Evolutionary conservation across 2,329 filamentous ascomycete genomes (phyloP).

Genomic region (Canariomyces notabilis): DNA sequence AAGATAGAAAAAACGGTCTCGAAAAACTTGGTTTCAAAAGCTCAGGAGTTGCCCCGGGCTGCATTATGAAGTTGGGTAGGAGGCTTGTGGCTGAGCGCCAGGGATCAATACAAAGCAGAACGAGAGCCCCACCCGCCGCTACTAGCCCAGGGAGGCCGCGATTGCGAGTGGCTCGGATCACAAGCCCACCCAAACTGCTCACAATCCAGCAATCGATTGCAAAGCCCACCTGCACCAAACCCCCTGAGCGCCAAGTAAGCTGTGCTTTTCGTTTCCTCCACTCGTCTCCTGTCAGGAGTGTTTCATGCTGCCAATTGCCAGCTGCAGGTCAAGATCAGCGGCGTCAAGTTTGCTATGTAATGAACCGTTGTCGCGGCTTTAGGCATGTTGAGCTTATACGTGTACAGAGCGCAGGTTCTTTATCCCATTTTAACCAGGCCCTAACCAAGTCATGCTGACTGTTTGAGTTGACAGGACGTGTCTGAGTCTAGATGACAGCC

Average conservation of each 20-base stretch:
- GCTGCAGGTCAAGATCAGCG: neutral
- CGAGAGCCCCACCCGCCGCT: constrained; percentile 14
- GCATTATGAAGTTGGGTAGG: constrained; percentile 21
- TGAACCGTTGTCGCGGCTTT: neutral
- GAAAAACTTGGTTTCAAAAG: constrained; percentile 24
- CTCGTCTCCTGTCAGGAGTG: constrained; percentile 17
- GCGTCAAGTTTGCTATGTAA: neutral
- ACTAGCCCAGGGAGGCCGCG: constrained; percentile 21
- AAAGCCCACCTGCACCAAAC: constrained; percentile 7
- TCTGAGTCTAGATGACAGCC: no score
- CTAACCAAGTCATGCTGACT: no score
- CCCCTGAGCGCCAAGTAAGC: constrained; percentile 17
- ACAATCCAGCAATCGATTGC: neutral
- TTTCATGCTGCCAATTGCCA: constrained; percentile 13
- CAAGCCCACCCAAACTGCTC: constrained; percentile 3
- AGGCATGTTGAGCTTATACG: no score
- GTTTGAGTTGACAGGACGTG: no score
- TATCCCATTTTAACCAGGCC: neutral
- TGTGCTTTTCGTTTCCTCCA: constrained; percentile 1
- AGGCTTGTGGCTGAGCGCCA: constrained; percentile 23
- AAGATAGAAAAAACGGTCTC: constrained; percentile 7
- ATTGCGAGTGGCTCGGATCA: constrained; percentile 20
- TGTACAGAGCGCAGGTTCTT: neutral
- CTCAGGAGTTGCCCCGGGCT: constrained; percentile 21
- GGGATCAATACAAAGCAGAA: constrained; percentile 11